Evolutionary conservation across 305 asterid genomes (phyloP), one percentile per base, ranked within the genome.

Genomic region (Fraxinus velutina): DNA sequence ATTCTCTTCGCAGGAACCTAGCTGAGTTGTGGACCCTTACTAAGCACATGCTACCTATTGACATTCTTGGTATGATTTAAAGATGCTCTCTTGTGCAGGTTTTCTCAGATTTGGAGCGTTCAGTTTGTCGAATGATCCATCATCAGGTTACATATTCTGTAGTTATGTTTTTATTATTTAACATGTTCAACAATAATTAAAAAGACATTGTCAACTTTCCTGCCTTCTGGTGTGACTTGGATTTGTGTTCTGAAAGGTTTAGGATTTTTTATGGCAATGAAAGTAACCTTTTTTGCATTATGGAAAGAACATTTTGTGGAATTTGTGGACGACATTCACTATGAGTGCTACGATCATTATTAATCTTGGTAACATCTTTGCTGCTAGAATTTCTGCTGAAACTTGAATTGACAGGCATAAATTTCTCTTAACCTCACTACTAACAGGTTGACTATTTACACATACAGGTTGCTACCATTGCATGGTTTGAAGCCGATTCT

Each of bases 401-500:
- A 74, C 42, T 19, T 37, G 77, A 29, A 32, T 10, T 73, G 70
- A 37, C 52, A 4, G 30, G 30, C 55, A 77, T 80, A 12, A 70
- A 29, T 42, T 79, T 64, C 34, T 79, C 12, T 74, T 24, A 79
- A 82, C 86, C 68, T 83, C 81, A 52, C 83, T 76, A 82, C 73
- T 87, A 76, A 82, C 78, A 83, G 75, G 72, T 50, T 32, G 81
- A 84, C 86, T 55, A 64, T 83, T 42, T 42, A 57, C 80, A 32
- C 80, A 50, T 89, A 90, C 93, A 96, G 99, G 99, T 94, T 83
- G 99, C 99, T 62, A 93, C 99, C 68, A 96, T 96, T 77, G 99
- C 98, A 73, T 96, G 99, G 99, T 94, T 96, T 90, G 99, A 96
- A 86, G 99, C 98, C 29, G 98, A 94, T 85, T 94, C 99, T 83